These are phyloP conservation scores for Noccaea bulbosa DNA, from an alignment of 345 rosid species.

Conservation along the genomic window DNA sequence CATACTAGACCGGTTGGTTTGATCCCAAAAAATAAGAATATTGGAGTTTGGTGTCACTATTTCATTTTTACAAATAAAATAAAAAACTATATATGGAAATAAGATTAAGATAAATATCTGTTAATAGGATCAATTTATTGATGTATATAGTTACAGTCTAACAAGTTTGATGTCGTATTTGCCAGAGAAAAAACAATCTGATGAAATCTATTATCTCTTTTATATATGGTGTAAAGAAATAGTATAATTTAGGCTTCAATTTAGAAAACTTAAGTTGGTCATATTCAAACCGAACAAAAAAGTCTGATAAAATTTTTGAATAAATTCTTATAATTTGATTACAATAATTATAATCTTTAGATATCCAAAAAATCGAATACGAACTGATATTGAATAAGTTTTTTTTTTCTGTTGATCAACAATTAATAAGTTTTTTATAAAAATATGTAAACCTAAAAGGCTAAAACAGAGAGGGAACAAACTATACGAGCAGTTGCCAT, in stretches of 20 bases:
- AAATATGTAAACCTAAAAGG: neutral
- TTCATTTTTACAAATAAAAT: neutral
- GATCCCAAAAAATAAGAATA: neutral
- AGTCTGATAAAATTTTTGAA: neutral
- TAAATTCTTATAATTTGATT: neutral
- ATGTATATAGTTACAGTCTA: too few relatives aligned
- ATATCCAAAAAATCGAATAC: neutral
- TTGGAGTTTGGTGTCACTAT: neutral
- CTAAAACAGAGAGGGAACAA: neutral
- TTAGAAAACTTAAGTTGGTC: too few relatives aligned
- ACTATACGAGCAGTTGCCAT: conserved; percentile 17
- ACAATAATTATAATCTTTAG: neutral
- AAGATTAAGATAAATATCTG: too few relatives aligned
- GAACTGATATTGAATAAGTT: too few relatives aligned
- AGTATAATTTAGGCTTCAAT: too few relatives aligned
- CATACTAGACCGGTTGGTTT: conserved; percentile 2
- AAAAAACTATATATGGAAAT: too few relatives aligned
- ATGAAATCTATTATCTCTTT: too few relatives aligned
- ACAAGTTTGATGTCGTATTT: too few relatives aligned
- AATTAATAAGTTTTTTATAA: neutral
- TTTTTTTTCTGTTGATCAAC: neutral
- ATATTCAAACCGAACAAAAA: neutral
- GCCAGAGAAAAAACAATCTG: too few relatives aligned
- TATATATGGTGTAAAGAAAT: too few relatives aligned
- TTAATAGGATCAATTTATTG: too few relatives aligned